phyloP scores from a whole-genome alignment of 345 rosid species.

The Camelina neglecta region DNA sequence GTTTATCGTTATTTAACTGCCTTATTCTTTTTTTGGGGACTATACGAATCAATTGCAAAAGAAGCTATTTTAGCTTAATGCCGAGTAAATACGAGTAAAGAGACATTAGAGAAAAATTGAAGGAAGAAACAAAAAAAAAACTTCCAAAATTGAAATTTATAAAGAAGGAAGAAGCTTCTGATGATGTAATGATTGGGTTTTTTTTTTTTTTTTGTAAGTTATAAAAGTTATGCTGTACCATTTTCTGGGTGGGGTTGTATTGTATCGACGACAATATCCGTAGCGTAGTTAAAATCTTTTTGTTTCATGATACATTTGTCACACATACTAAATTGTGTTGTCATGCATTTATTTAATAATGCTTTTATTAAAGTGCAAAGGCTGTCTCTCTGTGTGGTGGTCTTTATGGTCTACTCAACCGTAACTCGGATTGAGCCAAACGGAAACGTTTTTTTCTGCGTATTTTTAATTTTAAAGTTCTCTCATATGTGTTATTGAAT shows the following conservation, averaged over 20 bases:
- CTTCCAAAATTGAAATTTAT: conserved; percentile 18
- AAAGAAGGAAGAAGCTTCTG: conserved; percentile 23
- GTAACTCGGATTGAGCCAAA: neutral
- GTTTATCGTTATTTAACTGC: conserved; percentile 34
- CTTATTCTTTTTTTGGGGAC: conserved; percentile 33
- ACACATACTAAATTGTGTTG: conserved; percentile 23
- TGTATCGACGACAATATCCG: conserved; percentile 5
- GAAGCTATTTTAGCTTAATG: conserved; percentile 33
- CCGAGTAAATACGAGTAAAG: conserved; percentile 45
- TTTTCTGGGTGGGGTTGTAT: conserved; percentile 1
- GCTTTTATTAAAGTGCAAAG: neutral
- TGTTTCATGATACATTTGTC: neutral
- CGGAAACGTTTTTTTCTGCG: neutral
- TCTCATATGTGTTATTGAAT: neutral
- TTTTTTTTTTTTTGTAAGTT: conserved; percentile 23
- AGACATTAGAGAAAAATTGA: conserved; percentile 31
- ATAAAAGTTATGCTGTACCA: conserved; percentile 31
- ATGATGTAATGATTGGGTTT: conserved; percentile 30
- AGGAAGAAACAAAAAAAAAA: conserved; percentile 25
- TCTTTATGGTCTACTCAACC: neutral
- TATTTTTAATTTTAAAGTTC: neutral
- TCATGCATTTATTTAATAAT: conserved; percentile 22
- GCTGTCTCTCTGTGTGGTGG: neutral
- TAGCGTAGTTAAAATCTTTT: conserved; percentile 34
- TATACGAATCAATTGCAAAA: conserved; percentile 42